These are phyloP conservation scores for Seminavis robusta DNA, from an alignment of 108 stramenopile species.

Conservation along the genomic window DNA sequence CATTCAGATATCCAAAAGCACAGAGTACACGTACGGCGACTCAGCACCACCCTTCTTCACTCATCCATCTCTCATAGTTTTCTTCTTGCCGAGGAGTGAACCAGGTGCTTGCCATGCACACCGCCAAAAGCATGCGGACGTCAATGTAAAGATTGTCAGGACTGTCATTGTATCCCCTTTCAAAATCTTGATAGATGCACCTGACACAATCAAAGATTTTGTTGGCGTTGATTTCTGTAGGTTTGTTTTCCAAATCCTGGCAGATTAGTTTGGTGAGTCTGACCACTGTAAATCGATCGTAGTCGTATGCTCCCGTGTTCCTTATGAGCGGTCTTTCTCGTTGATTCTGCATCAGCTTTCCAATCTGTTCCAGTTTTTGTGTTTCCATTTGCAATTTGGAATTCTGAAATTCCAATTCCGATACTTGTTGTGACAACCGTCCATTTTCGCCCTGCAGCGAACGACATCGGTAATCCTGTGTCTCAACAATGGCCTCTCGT, in stretches of 20 bases:
- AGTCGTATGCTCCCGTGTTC: conserved; percentile 11
- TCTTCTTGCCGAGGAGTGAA: conserved; percentile 9
- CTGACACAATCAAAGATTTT: conserved; percentile 24
- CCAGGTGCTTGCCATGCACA: conserved; percentile 23
- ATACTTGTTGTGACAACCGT: too few species aligned
- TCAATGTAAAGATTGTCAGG: conserved; percentile 16
- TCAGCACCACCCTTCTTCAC: not conserved
- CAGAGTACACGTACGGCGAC: too few species aligned
- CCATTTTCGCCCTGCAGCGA: too few species aligned
- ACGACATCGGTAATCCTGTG: too few species aligned
- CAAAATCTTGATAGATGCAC: conserved; percentile 3
- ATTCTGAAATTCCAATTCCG: too few species aligned
- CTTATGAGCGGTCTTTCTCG: not conserved
- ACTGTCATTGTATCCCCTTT: conserved; percentile 17
- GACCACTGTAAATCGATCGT: conserved; percentile 9
- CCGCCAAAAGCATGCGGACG: conserved; percentile 22
- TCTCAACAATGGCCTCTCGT: too few species aligned
- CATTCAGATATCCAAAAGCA: too few species aligned
- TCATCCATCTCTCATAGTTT: not conserved
- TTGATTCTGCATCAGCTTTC: too few species aligned
- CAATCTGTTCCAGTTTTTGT: too few species aligned
- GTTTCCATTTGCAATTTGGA: too few species aligned
- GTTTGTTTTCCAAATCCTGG: conserved; percentile 16
- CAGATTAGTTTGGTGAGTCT: conserved; percentile 18
- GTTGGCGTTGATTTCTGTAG: conserved; percentile 11